Percentiles rank a stretch among this genome's conserved stretches.
phyloP scores from a whole-genome alignment of 805 yeast species.

The Saccharomycopsis sp. region DNA sequence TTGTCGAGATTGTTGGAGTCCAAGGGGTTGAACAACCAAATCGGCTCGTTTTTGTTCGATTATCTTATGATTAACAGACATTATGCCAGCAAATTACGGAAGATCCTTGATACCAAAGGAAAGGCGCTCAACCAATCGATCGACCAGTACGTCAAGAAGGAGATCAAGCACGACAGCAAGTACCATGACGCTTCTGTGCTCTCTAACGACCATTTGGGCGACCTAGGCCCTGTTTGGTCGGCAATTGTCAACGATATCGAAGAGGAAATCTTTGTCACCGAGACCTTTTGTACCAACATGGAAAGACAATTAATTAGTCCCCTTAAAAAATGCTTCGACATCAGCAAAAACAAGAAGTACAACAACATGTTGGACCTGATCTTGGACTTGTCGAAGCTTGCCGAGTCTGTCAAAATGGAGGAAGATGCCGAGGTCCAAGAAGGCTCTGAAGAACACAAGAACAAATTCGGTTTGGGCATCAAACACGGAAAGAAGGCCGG shows the following conservation, averaged over 20 bases:
- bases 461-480: conserved; percentile 9
- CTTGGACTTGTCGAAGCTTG: conserved; percentile 11
- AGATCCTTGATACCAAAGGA: conserved; percentile 20
- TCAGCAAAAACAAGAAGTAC: conserved; percentile 20
- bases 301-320: conserved; percentile 20
- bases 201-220: conserved; percentile 17
- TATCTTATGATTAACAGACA: conserved; percentile 37
- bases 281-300: conserved; percentile 19
- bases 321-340: conserved; percentile 21
- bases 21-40: conserved; percentile 36
- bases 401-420: conserved; percentile 8
- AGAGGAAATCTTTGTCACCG: conserved; percentile 17
- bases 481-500: conserved; percentile 3
- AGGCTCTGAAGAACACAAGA: background rate
- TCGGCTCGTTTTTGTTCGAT: conserved; percentile 39
- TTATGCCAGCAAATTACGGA: conserved; percentile 17
- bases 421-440: background rate
- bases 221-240: conserved; percentile 16
- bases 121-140: conserved; percentile 15
- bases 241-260: conserved; percentile 17
- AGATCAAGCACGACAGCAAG: conserved; percentile 14
- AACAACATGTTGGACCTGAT: conserved; percentile 15
- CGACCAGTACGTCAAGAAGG: conserved; percentile 20
- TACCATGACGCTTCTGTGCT: conserved; percentile 9
- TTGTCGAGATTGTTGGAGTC: conserved; percentile 27